A percentile compares a stretch with the other conserved stretches of the same genome.
These are phyloP conservation scores for Insectozyma bohioensis DNA, from an alignment of 1,139 yeast genomes.

Conservation along the genomic window DNA sequence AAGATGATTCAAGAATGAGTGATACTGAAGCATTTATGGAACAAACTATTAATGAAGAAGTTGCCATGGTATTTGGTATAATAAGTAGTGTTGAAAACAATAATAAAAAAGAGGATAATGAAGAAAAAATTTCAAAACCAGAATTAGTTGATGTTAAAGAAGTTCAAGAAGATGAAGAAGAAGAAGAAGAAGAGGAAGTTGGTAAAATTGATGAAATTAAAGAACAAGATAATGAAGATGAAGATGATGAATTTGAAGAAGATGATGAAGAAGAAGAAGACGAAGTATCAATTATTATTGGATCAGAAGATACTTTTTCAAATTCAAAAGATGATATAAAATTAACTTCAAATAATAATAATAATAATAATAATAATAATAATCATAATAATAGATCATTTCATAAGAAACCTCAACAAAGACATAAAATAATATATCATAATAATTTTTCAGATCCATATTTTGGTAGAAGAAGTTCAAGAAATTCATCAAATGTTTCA, in stretches of 20 bases:
- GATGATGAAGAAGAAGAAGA: constrained; percentile 36
- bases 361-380: too few species aligned
- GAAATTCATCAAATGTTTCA: constrained; percentile 28
- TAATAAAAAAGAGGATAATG: constrained; percentile 9
- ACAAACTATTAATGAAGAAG: constrained; percentile 37
- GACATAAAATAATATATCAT: constrained; percentile 16
- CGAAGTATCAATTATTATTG: constrained; percentile 44
- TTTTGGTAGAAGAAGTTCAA: constrained; percentile 15
- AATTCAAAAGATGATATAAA: too few species aligned
- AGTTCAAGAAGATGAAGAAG: constrained; percentile 10
- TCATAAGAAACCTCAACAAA: constrained; percentile 4
- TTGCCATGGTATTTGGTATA: constrained; percentile 49
- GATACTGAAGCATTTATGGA: constrained; percentile 13
- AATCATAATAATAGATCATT: too few species aligned
- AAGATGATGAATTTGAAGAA: constrained; percentile 20
- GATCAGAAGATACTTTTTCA: constrained; percentile 37
- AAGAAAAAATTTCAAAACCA: constrained; percentile 5
- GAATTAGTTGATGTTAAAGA: constrained; percentile 21
- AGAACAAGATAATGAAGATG: constrained; percentile 14
- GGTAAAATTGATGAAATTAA: too few species aligned
- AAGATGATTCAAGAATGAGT: too few species aligned
- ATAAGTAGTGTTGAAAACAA: constrained; percentile 25
- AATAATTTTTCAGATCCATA: constrained; percentile 22
- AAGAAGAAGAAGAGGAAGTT: constrained; percentile 7
- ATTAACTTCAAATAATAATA: too few species aligned